phyloP scores from a whole-genome alignment of 1,139 yeast species.

The Candida tunisiensis region DNA sequence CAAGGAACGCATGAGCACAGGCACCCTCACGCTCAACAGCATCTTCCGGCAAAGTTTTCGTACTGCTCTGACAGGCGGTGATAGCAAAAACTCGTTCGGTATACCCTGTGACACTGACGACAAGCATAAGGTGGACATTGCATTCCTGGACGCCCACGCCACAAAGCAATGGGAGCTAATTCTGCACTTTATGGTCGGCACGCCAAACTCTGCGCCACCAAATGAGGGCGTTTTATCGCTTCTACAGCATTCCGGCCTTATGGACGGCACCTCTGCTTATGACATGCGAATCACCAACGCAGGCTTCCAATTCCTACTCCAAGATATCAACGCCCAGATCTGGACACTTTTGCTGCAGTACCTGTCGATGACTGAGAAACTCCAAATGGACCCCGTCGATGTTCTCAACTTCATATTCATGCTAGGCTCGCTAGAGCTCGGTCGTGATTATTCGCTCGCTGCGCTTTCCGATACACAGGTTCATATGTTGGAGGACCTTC shows the following conservation, averaged over 20 bases:
- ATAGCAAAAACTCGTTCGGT: constrained; percentile 33
- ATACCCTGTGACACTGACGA: constrained; percentile 31
- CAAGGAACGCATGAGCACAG: constrained; percentile 41
- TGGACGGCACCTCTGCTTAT: constrained; percentile 41
- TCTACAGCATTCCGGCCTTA: constrained; percentile 54
- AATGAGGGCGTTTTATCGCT: constrained; percentile 21
- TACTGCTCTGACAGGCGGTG: constrained; percentile 72
- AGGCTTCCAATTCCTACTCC: constrained; percentile 87
- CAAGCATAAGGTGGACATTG: constrained; percentile 38
- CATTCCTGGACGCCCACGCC: constrained; percentile 65
- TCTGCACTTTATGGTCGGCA: constrained; percentile 94
- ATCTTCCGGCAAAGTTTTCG: constrained; percentile 62
- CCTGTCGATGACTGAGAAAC: constrained; percentile 63
- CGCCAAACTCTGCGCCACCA: constrained; percentile 48
- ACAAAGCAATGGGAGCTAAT: constrained; percentile 87
- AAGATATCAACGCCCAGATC: constrained; percentile 85
- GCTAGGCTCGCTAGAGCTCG: constrained; percentile 83
- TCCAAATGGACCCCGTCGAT: constrained; percentile 92
- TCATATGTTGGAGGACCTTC: constrained; percentile 73
- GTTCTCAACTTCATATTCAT: constrained; percentile 85
- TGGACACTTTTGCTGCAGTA: constrained; percentile 88
- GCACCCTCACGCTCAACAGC: constrained; percentile 45
- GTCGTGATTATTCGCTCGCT: constrained; percentile 63
- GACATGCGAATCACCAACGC: constrained; percentile 63
- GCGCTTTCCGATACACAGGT: constrained; percentile 68